These are phyloP conservation scores for Ramalina peruviana DNA, from an alignment of 495 filamentous ascomycete species.

Conservation along the genomic window DNA sequence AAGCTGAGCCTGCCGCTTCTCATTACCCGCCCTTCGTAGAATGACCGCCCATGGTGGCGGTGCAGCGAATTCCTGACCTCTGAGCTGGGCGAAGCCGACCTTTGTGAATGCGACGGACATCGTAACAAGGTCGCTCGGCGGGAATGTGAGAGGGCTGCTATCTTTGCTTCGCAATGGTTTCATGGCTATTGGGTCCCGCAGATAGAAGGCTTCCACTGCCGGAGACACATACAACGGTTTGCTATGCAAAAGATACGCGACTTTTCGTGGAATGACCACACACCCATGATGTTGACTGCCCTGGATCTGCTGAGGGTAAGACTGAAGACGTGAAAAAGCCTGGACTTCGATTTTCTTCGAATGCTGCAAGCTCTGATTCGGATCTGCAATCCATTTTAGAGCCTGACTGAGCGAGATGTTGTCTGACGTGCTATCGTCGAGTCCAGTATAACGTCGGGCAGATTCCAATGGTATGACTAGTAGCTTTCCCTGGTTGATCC, in stretches of 20 bases:
- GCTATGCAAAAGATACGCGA: conserved; percentile 67
- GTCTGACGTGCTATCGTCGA: conserved; percentile 28
- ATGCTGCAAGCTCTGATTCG: conserved; percentile 41
- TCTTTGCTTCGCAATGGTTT: conserved; percentile 47
- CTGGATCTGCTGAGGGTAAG: conserved; percentile 63
- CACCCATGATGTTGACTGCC: conserved; percentile 57
- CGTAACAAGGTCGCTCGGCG: conserved; percentile 64
- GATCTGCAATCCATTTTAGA: conserved; percentile 37
- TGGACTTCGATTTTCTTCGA: conserved; percentile 67
- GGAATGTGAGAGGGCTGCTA: conserved; percentile 39
- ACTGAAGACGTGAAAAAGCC: conserved; percentile 72
- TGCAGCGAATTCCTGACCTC: conserved; percentile 67
- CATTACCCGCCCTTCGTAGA: conserved; percentile 24
- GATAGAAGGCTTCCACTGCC: conserved; percentile 82
- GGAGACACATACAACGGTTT: conserved; percentile 62
- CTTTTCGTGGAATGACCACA: conserved; percentile 61
- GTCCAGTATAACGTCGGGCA: conserved; percentile 13
- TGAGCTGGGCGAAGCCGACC: conserved; percentile 80
- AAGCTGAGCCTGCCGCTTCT: conserved; percentile 29
- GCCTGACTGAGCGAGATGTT: conserved; percentile 48
- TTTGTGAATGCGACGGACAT: conserved; percentile 70
- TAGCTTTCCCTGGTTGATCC: conserved; percentile 63
- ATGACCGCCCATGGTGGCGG: conserved; percentile 47
- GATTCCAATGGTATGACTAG: conserved; percentile 52
- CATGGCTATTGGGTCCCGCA: conserved; percentile 70